Base-by-base conservation (phyloP, 2,329 filamentous ascomycete genomes). In the Hymenoscyphus linearis region DNA sequence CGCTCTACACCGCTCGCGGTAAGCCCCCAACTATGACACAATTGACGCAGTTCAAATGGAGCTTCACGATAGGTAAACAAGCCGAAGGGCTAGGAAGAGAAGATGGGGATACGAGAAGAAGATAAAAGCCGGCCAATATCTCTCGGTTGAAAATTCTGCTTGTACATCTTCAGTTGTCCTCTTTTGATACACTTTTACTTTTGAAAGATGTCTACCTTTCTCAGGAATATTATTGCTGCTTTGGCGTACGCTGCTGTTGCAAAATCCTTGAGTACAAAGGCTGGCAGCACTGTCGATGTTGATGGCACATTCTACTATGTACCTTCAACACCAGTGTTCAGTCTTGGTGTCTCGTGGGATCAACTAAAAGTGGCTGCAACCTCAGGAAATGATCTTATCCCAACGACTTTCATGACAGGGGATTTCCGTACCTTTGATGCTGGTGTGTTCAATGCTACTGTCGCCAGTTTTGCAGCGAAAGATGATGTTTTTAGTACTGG, bases 221-320 rank as follows among this genome's bases (percentile, higher is more conserved):
- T 57, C 36, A 25, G 31, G 5, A 31, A 18, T 47, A 35, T 9
- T 14, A 18, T 60, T 55, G 34, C 25, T 25, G 34, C 34, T 37
- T 34, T 65, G n/a, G 50, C 55, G 0, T 60, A 60, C 9, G 54
- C 52, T 35, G 18, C 40, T 25, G n/a, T 52, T 31, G 55, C 52
- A 2, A 55, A 18, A 36, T 62, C 66, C 22, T 31, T 54, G 3
- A 55, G 60, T 10, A 58, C 59, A 10, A 59, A 59, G 14, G 40
- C 60, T 14, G 64, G 65, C 9, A 63, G 61, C 2, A 65, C 64
- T 22, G 40, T 68, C 6, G 58, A 61, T 52, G 63, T 74, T 10
- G 69, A 75, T 67, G 70, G 68, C 1, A 71, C 72, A 18, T 64
- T 57, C 16, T 75, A 74, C 56, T 74, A 71, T 64, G 64, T 68